Conservation (phyloP, 2,329 filamentous ascomycete genomes). For the Aureobasidium sp. region DNA sequence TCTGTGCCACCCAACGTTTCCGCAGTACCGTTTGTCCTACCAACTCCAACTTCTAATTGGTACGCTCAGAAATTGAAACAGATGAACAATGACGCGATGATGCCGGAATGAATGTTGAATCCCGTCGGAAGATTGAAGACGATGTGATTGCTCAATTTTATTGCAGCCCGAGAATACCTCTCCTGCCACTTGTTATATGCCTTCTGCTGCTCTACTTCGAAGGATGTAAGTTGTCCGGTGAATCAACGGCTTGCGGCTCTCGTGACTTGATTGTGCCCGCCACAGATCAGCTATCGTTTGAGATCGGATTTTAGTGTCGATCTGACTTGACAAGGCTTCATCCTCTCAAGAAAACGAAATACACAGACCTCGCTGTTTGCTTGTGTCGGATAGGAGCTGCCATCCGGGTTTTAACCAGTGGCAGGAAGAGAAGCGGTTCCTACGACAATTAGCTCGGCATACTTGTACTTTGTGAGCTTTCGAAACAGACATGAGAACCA, state of each 20-base stretch:
- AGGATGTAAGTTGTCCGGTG: not conserved
- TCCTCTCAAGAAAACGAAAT: not conserved
- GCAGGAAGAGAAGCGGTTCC: not conserved
- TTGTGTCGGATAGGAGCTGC: not conserved
- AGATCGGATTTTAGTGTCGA: not conserved
- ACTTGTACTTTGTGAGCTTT: not conserved
- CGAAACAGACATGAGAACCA: not conserved
- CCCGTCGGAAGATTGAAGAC: not conserved
- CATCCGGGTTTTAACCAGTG: not conserved
- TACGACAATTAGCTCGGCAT: not conserved
- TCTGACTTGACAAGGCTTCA: not conserved
- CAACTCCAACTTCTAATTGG: conserved; percentile 5
- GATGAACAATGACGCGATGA: not conserved
- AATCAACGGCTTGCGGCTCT: not conserved
- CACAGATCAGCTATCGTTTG: not conserved
- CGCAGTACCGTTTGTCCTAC: conserved; percentile 3
- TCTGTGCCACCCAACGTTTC: conserved; percentile 6
- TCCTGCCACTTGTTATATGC: not conserved
- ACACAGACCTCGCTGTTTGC: not conserved
- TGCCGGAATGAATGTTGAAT: not conserved
- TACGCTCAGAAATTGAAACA: not conserved
- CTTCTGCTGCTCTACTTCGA: not conserved
- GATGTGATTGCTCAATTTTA: not conserved
- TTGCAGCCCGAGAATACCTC: not conserved
- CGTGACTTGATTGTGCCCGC: not conserved